phyloP scores from a whole-genome alignment of 2,329 filamentous ascomycete genomes.

The Xylaria sp. region DNA sequence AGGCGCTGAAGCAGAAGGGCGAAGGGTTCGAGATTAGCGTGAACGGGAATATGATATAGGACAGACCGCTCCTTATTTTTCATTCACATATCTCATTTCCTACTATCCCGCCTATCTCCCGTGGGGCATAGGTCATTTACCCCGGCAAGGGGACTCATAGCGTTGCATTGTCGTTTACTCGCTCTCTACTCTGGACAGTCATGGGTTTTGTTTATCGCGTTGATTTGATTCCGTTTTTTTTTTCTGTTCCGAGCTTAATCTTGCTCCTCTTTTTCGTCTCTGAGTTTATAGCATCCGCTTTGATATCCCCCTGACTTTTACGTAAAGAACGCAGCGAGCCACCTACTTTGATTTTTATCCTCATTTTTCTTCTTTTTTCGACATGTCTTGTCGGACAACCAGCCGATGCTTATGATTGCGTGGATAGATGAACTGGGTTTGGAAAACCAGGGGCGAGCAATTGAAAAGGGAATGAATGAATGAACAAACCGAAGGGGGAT shows the following conservation, averaged over 20 bases:
- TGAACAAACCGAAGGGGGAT: slow-evolving; percentile 26
- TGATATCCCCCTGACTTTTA: slow-evolving; percentile 35
- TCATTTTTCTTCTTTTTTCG: slow-evolving; percentile 31
- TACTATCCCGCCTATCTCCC: slow-evolving; percentile 3
- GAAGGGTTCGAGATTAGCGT: slow-evolving; percentile 85
- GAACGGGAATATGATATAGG: slow-evolving; percentile 79
- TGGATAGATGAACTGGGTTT: slow-evolving; percentile 25
- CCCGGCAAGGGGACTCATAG: slow-evolving; percentile 1
- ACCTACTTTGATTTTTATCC: slow-evolving; percentile 31
- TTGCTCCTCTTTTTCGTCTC: slow-evolving; percentile 18
- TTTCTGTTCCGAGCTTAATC: background rate
- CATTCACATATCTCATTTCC: background rate
- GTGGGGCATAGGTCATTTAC: background rate
- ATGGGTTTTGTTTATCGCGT: slow-evolving; percentile 7
- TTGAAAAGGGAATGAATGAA: slow-evolving; percentile 19
- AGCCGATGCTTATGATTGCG: slow-evolving; percentile 21
- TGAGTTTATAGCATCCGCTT: slow-evolving; percentile 18
- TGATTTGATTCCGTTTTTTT: background rate
- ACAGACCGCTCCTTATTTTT: background rate
- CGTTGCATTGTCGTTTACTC: slow-evolving; percentile 2
- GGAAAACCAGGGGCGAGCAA: slow-evolving; percentile 26
- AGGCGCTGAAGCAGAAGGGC: slow-evolving; percentile 85
- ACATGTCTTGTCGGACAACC: slow-evolving; percentile 35
- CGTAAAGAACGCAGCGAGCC: slow-evolving; percentile 37
- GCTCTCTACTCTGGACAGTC: slow-evolving; percentile 23